A percentile compares a stretch with the other conserved stretches of the same genome.
Evolutionary conservation across 2,329 filamentous ascomycete genomes (phyloP).

Genomic region (Xylariomycetidae sp.): DNA sequence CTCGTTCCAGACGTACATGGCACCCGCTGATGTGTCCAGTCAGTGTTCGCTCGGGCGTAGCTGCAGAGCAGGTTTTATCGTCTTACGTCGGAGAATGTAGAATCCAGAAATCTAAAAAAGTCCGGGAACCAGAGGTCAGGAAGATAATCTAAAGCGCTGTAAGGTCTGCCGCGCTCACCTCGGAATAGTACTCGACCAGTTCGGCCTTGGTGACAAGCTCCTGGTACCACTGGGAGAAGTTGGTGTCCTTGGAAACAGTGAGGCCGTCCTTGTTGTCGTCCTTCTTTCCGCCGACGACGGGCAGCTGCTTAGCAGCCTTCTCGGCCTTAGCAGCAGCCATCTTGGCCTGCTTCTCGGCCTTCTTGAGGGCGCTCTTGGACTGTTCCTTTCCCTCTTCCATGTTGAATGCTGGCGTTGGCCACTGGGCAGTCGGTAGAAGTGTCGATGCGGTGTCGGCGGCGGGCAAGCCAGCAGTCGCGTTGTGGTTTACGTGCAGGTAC

Average conservation of each 20-base stretch:
- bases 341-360: conserved; percentile 58
- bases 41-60: conserved; percentile 2
- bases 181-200: conserved; percentile 88
- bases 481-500: not conserved
- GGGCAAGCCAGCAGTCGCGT: too few species aligned
- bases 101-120: conserved; percentile 90
- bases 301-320: conserved; percentile 54
- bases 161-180: too few species aligned
- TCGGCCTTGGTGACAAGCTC: conserved; percentile 95
- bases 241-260: conserved; percentile 28
- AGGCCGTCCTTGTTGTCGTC: conserved; percentile 53
- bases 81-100: conserved; percentile 74
- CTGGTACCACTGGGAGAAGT: conserved; percentile 95
- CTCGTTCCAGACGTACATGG: conserved; percentile 62
- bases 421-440: too few species aligned
- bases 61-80: not conserved
- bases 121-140: too few species aligned
- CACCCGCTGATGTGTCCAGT: conserved; percentile 32
- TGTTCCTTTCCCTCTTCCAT: conserved; percentile 25
- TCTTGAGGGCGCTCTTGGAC: conserved; percentile 60
- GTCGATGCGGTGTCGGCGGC: too few species aligned
- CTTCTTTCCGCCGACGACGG: conserved; percentile 54
- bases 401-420: too few species aligned
- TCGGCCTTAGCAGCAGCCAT: conserved; percentile 56
- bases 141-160: too few species aligned